A percentile compares a stretch with the other conserved stretches of the same genome.
These are phyloP conservation scores for Beauveria sp. DNA, from an alignment of 2,329 filamentous ascomycete genomes.

Conservation along the genomic window DNA sequence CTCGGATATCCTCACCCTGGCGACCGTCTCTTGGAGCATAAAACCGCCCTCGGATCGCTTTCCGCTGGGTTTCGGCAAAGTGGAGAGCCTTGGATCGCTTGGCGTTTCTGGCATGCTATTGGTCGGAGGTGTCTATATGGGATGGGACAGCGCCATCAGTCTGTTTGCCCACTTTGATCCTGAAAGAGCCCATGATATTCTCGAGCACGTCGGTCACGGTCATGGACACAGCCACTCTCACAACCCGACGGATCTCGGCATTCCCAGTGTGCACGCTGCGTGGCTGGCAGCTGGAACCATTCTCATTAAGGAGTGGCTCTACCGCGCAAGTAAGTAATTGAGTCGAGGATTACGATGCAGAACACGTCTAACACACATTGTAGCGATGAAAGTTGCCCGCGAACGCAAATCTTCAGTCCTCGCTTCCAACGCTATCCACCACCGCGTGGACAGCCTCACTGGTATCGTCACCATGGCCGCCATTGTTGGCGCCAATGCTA, in stretches of 20 bases:
- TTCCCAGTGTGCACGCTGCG: constrained; percentile 84
- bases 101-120: constrained; percentile 90
- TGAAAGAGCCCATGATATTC: constrained; percentile 57
- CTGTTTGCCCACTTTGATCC: constrained; percentile 68
- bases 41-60: constrained; percentile 77
- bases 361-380: constrained; percentile 22
- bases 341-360: neutral
- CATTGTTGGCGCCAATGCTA: constrained; percentile 81
- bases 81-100: constrained; percentile 91
- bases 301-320: constrained; percentile 91
- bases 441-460: constrained; percentile 91
- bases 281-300: constrained; percentile 92
- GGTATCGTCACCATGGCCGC: constrained; percentile 86
- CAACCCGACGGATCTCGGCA: constrained; percentile 33
- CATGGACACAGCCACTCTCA: constrained; percentile 57
- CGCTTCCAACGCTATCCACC: constrained; percentile 92
- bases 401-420: constrained; percentile 94
- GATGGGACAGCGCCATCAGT: constrained; percentile 61
- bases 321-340: constrained; percentile 73
- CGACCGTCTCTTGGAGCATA: constrained; percentile 89
- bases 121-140: constrained; percentile 86
- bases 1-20: constrained; percentile 87
- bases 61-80: constrained; percentile 88
- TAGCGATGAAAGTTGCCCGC: constrained; percentile 89
- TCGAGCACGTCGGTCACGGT: constrained; percentile 54